Conservation (phyloP, 208 protist genomes). For the Phytomonas francai region DNA sequence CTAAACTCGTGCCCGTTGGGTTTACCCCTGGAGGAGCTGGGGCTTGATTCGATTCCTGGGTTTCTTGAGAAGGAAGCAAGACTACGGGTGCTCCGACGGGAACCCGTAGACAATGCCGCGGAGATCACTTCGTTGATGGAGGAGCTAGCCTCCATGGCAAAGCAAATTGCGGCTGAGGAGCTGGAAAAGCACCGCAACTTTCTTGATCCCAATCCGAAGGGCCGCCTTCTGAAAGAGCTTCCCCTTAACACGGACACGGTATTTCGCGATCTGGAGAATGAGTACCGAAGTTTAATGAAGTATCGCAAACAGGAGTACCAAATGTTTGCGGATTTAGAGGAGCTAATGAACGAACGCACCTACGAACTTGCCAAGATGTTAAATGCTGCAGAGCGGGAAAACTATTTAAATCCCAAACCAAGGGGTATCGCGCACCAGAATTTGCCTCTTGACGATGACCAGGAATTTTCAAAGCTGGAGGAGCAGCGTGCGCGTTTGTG, state of each 20-base stretch:
- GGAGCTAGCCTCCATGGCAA: slow-evolving; percentile 39
- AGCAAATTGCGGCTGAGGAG: slow-evolving; percentile 47
- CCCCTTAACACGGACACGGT: slow-evolving; percentile 51
- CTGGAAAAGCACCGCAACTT: slow-evolving; percentile 47
- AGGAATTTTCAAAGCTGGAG: slow-evolving; percentile 63
- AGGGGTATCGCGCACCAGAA: slow-evolving; percentile 46
- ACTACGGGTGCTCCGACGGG: slow-evolving; percentile 39
- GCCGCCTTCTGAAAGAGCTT: slow-evolving; percentile 46
- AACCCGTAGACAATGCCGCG: slow-evolving; percentile 18
- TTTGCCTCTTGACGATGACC: slow-evolving; percentile 59
- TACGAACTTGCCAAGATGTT: slow-evolving; percentile 63
- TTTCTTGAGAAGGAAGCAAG: slow-evolving; percentile 55
- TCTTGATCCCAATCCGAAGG: slow-evolving; percentile 64
- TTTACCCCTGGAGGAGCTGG: slow-evolving; percentile 53
- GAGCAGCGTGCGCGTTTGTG: slow-evolving; percentile 51
- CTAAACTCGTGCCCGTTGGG: slow-evolving; percentile 50
- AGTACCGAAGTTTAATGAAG: slow-evolving; percentile 56
- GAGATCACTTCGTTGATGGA: slow-evolving; percentile 39
- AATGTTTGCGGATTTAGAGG: slow-evolving; percentile 54
- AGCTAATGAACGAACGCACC: slow-evolving; percentile 71
- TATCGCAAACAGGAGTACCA: slow-evolving; percentile 38
- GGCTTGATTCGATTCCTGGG: slow-evolving; percentile 38
- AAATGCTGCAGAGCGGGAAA: slow-evolving; percentile 47
- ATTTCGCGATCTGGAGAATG: slow-evolving; percentile 42
- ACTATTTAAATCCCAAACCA: slow-evolving; percentile 38